Percentiles rank a stretch among this genome's conserved stretches.
phyloP scores from a whole-genome alignment of 2,329 filamentous ascomycete genomes.

The Ascochyta clinopodiicola region DNA sequence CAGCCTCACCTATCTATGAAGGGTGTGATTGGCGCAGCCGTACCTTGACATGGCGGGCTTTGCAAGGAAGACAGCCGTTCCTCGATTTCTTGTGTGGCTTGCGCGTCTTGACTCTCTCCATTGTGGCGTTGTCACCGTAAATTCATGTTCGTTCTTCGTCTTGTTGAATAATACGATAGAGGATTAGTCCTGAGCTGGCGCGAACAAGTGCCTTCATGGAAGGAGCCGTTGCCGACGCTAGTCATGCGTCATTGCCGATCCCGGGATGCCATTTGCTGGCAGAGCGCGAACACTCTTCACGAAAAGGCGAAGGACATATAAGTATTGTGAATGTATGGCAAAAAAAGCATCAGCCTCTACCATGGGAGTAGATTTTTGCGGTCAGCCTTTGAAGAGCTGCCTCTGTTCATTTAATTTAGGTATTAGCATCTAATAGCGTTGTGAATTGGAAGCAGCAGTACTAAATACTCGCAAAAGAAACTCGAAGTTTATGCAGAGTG shows the following conservation, averaged over 20 bases:
- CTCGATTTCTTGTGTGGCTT: constrained; percentile 41
- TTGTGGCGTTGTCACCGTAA: constrained; percentile 16
- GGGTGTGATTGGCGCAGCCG: neutral
- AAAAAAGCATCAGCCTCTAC: too few species aligned
- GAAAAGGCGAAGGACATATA: neutral
- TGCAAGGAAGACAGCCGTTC: constrained; percentile 40
- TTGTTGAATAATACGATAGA: constrained; percentile 1
- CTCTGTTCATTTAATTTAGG: neutral
- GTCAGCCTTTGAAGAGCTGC: neutral
- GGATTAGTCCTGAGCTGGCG: constrained; percentile 14
- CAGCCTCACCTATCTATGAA: constrained; percentile 3
- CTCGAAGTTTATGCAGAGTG: neutral
- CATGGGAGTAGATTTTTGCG: too few species aligned
- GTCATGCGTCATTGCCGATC: constrained; percentile 6
- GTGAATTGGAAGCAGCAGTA: too few species aligned
- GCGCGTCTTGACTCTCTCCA: constrained; percentile 35
- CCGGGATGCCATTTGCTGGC: neutral
- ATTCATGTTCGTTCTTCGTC: constrained; percentile 3
- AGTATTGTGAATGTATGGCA: neutral
- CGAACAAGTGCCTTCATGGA: constrained; percentile 3
- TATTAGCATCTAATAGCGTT: too few species aligned
- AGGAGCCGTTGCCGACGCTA: constrained; percentile 14
- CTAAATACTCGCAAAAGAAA: neutral
- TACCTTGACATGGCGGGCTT: constrained; percentile 41
- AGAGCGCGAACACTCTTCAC: neutral